Percentiles rank a stretch among this genome's conserved stretches.
Evolutionary conservation across 2,329 filamentous ascomycete genomes (phyloP).

Genomic region (Epichloe typhina): DNA sequence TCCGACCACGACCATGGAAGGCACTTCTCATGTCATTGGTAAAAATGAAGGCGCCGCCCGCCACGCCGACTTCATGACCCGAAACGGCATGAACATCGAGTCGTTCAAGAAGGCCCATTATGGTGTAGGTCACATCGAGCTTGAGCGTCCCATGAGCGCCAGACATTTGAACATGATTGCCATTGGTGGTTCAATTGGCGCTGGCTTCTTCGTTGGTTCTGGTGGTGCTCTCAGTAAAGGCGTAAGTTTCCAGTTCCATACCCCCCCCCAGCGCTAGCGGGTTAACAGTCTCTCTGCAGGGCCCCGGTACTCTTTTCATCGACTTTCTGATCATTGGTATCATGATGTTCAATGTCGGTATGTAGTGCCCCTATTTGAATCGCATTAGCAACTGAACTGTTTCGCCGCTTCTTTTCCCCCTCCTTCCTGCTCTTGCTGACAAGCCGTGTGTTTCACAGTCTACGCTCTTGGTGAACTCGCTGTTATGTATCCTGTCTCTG

Average conservation of each 20-base stretch:
- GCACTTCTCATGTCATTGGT: conserved; percentile 9
- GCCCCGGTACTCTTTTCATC: conserved; percentile 4
- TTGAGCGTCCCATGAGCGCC: conserved; percentile 33
- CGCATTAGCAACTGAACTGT: neutral
- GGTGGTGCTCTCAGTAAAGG: conserved; percentile 38
- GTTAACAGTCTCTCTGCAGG: conserved; percentile 21
- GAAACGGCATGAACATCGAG: conserved; percentile 24
- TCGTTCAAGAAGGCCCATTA: conserved; percentile 26
- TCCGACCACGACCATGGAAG: conserved; percentile 6
- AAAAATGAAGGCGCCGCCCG: conserved; percentile 9
- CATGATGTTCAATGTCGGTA: conserved; percentile 9
- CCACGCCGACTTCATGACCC: conserved; percentile 21
- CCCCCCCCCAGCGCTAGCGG: conserved; percentile 30
- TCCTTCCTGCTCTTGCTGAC: neutral
- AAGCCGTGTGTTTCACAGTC: conserved; percentile 16
- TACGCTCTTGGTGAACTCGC: conserved; percentile 46
- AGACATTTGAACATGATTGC: conserved; percentile 49
- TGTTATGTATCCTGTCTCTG: conserved; percentile 44
- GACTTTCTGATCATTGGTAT: conserved; percentile 7
- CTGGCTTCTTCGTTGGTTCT: conserved; percentile 50
- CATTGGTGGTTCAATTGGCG: conserved; percentile 48
- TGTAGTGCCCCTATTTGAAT: neutral
- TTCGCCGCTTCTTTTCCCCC: neutral
- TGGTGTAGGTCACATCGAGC: conserved; percentile 19
- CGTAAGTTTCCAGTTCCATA: conserved; percentile 28